Conservation (phyloP, 345 rosid genomes). For the Citrus reticulata region DNA sequence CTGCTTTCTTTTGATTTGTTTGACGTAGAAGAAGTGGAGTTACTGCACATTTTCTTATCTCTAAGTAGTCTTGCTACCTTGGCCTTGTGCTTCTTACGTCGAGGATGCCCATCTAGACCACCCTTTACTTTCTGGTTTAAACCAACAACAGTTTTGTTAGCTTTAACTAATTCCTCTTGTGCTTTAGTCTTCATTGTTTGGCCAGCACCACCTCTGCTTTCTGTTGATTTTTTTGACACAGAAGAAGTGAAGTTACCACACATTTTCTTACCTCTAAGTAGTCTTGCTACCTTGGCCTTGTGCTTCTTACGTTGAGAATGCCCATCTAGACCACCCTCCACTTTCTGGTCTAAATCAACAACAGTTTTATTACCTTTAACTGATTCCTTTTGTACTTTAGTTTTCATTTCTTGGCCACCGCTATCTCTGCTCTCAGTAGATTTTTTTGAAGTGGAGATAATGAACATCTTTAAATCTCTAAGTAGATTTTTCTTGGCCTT, state of each 20-base stretch:
- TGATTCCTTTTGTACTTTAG: constrained; percentile 1
- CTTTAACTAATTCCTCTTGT: no score
- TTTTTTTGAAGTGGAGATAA: constrained; percentile 8
- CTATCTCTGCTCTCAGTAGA: not conserved
- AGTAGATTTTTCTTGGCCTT: no score
- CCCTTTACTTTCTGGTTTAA: no score
- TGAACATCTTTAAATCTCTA: no score
- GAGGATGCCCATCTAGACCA: no score
- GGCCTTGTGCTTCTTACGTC: constrained; percentile 31
- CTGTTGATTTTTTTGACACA: not conserved
- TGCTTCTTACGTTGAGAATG: no score
- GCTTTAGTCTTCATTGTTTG: no score
- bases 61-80: constrained; percentile 24
- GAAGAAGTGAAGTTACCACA: not conserved
- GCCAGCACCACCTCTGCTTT: constrained; percentile 18
- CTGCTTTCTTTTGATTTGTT: not conserved
- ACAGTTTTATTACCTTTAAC: constrained; percentile 12
- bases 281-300: no score
- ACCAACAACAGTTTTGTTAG: no score
- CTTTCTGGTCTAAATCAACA: constrained; percentile 13
- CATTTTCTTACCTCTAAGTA: no score
- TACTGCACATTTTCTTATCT: constrained; percentile 14
- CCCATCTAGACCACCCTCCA: not conserved
- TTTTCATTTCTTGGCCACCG: constrained; percentile 1
- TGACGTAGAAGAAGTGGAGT: not conserved